These are phyloP conservation scores for Pleurotus tuber-regium DNA, from an alignment of 768 basidiomycete species.

Conservation along the genomic window DNA sequence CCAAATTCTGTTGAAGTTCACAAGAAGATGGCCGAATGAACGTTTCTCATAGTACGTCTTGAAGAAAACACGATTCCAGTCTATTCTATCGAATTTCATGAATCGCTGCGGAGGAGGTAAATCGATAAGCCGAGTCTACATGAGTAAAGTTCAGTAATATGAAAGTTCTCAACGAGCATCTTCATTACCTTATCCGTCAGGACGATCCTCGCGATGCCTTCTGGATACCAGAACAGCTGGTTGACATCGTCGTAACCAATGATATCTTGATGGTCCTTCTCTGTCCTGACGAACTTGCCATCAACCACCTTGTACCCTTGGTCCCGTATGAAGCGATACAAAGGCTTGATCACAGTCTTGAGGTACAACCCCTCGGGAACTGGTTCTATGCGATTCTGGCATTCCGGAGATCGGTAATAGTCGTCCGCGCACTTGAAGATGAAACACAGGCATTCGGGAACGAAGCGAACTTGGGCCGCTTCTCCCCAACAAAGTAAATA, in stretches of 20 bases:
- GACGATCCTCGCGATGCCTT: slow-evolving; percentile 91
- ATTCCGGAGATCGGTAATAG: slow-evolving; percentile 98
- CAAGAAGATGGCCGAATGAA: slow-evolving; percentile 92
- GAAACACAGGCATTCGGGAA: slow-evolving; percentile 96
- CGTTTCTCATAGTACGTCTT: slow-evolving; percentile 99
- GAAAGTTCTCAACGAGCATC: background rate
- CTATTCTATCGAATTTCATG: slow-evolving; percentile 95
- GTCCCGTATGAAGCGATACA: slow-evolving; percentile 96
- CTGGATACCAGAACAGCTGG: slow-evolving; percentile 99
- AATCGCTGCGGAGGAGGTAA: slow-evolving; percentile 89
- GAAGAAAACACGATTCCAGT: slow-evolving; percentile 97
- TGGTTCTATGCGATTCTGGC: slow-evolving; percentile 87
- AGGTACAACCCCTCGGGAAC: slow-evolving; percentile 97
- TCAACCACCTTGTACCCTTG: slow-evolving; percentile 97
- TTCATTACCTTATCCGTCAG: slow-evolving; percentile 76
- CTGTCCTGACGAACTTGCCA: slow-evolving; percentile 90
- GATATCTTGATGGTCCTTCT: slow-evolving; percentile 89
- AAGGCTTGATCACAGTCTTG: slow-evolving; percentile 83
- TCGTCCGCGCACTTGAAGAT: slow-evolving; percentile 99
- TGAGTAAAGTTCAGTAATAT: slow-evolving; percentile 1
- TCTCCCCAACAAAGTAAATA: slow-evolving; percentile 98
- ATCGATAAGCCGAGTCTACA: slow-evolving; percentile 85
- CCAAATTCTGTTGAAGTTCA: slow-evolving; percentile 99
- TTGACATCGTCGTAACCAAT: slow-evolving; percentile 99
- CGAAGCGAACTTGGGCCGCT: slow-evolving; percentile 94